Base-by-base conservation (phyloP, 768 basidiomycete species). In the Gloeostereum incarnatum region DNA sequence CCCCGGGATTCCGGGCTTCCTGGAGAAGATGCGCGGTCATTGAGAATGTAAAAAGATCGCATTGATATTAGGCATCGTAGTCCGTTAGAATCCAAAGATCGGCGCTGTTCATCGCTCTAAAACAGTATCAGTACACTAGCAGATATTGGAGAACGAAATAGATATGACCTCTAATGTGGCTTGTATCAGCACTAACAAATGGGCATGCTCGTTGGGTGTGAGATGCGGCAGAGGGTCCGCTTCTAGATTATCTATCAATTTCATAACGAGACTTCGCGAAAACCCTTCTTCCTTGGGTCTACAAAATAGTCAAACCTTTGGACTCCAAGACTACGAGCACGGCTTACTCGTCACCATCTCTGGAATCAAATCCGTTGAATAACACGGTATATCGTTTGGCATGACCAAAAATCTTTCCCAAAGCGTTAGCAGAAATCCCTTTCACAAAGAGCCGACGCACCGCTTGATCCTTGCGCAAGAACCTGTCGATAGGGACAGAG, bases 21-120 rank as follows among this genome's bases (percentile, higher is more conserved):
- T 1, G 68, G 63, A 3, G 51, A 58, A 8, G 77, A 71, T 10
- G 69, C 68, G 5, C 86, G 76, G 36, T 66, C 67, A 50, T 90
- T 88, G 43, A 87, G 65, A 40, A 92, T 89, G 54, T 87, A 85
- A 54, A 92, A 93, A 3, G 88, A 86, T 6, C 90, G 76, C 76
- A 98, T 82, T 10, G 90, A 88, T 40, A 92, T 82, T 23, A 97
- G 71, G 60, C 93, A 99, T 31, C 94, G 81, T 32, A 96, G 66
- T 1, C 94, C 96, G 54, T 92, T 93, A 2, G 86, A 64, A 58
- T 99, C 94, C 18, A 97, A 63, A 0, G 93, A 79, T n/a, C 92
- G 77, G 2, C 79, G 75, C 54, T 93, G 90, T 48, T 90, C 85
- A 34, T 97, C 86, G 24, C 89, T 80, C 90, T 96, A 41, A 41